Evolutionary conservation across 208 protist species (phyloP).

Genomic region (Leishmania guyanensis): DNA sequence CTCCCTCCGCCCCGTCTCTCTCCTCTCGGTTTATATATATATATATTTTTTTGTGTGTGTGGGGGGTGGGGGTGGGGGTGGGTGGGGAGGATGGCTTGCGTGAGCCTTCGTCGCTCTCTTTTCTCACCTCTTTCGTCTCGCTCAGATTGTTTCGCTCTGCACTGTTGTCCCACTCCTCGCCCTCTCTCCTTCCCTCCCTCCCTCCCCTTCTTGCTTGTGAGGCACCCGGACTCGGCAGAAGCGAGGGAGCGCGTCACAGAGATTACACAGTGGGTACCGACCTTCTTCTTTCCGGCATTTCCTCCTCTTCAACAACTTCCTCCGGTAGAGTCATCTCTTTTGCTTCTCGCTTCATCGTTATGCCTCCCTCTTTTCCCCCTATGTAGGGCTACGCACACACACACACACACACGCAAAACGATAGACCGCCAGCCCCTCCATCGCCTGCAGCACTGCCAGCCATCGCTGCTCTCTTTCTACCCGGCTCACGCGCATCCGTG

Average conservation of each 20-base stretch:
- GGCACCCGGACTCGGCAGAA: neutral
- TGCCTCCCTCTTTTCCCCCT: neutral
- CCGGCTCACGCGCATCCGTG: neutral
- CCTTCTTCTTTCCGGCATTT: slow-evolving; percentile 5
- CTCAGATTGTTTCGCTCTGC: no score
- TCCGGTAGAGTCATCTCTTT: neutral
- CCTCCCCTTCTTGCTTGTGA: no score
- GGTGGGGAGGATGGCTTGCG: neutral
- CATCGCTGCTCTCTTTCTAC: neutral
- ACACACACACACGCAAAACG: no score
- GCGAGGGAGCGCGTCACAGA: no score
- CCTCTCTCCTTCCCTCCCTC: neutral
- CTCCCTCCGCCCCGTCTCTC: neutral
- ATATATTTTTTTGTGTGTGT: neutral
- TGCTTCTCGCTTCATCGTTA: neutral
- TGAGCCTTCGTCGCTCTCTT: neutral
- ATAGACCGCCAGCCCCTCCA: no score
- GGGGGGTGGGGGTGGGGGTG: no score
- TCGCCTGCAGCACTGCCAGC: no score
- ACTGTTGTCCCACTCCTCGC: neutral
- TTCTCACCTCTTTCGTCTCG: neutral
- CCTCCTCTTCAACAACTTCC: slow-evolving; percentile 11
- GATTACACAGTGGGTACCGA: no score
- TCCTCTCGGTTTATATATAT: neutral
- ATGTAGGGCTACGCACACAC: neutral